Percentiles rank a stretch among this genome's conserved stretches.
phyloP scores from a whole-genome alignment of 2,329 filamentous ascomycete genomes.

The Colletotrichum sp. region DNA sequence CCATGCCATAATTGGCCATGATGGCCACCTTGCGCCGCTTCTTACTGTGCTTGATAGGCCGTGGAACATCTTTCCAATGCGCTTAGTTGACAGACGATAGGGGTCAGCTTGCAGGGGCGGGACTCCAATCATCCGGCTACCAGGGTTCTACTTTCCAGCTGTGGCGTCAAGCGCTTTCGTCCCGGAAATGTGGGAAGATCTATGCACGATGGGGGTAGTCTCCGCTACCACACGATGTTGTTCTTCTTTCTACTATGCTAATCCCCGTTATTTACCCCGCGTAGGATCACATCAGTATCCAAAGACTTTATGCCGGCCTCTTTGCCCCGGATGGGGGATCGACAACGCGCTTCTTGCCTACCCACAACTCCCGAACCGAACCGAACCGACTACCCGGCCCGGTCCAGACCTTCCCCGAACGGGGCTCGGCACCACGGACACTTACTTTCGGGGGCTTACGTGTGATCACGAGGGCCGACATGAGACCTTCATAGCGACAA shows the following conservation, averaged over 20 bases:
- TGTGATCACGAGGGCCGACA: neutral
- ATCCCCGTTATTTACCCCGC: neutral
- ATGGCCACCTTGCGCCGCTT: neutral
- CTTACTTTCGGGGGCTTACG: neutral
- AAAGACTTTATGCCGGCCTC: neutral
- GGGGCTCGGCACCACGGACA: neutral
- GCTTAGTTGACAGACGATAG: neutral
- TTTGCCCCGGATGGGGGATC: neutral
- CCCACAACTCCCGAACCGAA: neutral
- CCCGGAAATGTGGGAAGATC: neutral
- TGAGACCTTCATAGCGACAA: neutral
- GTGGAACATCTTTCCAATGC: neutral
- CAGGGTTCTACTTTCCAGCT: neutral
- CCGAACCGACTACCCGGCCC: constrained; percentile 2
- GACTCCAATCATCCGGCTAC: rapidly evolving
- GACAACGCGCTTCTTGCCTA: too few species aligned
- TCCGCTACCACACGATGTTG: neutral
- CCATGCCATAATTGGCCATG: neutral
- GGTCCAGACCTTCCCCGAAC: neutral
- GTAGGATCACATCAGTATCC: neutral
- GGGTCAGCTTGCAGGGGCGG: rapidly evolving
- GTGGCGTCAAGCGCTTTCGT: neutral
- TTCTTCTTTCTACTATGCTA: neutral
- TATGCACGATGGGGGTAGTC: rapidly evolving
- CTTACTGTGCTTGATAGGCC: rapidly evolving